Conservation (phyloP, 805 yeast genomes). For the Komagataella pseudopastoris region DNA sequence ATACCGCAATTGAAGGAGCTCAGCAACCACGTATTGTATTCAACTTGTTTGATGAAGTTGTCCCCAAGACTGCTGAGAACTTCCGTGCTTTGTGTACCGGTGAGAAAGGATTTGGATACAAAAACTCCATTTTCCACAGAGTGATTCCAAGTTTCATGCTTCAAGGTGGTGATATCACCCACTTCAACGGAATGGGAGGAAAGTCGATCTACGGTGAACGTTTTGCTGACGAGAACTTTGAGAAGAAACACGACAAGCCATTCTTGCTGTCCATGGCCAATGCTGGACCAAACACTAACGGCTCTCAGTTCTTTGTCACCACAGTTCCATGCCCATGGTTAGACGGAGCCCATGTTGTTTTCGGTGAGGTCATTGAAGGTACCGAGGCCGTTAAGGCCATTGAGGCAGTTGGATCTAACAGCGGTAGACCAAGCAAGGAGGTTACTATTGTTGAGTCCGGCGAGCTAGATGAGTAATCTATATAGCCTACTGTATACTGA, state of each 20-base stretch:
- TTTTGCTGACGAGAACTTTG: constrained; percentile 50
- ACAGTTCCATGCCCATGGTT: constrained; percentile 70
- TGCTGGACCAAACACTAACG: constrained; percentile 87
- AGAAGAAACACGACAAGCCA: constrained; percentile 61
- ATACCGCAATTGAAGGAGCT: constrained; percentile 40
- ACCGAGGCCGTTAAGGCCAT: constrained; percentile 21
- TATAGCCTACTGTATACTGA: neutral
- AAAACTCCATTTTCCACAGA: constrained; percentile 86
- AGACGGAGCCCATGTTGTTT: constrained; percentile 69
- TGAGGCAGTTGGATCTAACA: constrained; percentile 11
- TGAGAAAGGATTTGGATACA: constrained; percentile 88
- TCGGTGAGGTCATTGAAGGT: constrained; percentile 65
- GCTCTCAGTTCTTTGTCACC: constrained; percentile 83
- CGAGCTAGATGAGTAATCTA: constrained; percentile 8
- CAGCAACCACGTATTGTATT: constrained; percentile 48
- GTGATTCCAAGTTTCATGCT: constrained; percentile 94
- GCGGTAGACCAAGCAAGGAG: constrained; percentile 10
- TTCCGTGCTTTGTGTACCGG: constrained; percentile 80
- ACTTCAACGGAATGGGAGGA: constrained; percentile 90
- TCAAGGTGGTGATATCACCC: constrained; percentile 87
- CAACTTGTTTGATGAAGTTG: constrained; percentile 80
- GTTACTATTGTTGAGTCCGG: constrained; percentile 11
- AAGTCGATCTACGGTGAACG: constrained; percentile 68
- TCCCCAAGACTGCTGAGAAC: constrained; percentile 74
- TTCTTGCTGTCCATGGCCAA: constrained; percentile 88